Conservation (phyloP, 2,329 filamentous ascomycete genomes). For the Colletotrichum musicola region DNA sequence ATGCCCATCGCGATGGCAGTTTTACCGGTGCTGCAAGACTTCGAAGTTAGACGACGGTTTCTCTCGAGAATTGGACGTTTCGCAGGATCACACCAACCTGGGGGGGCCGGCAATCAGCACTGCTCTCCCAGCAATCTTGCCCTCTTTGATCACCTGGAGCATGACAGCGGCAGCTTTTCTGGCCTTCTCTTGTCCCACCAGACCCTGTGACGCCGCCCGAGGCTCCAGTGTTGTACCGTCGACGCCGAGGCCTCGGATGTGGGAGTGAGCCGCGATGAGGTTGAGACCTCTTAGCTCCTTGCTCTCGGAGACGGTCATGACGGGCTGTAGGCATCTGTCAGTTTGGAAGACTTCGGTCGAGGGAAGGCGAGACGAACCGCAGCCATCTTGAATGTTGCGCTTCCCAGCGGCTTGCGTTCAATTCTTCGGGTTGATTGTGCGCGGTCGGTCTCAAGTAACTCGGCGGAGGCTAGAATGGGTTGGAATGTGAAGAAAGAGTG, state of each 20-base stretch:
- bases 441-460: neutral
- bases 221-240: slow-evolving; percentile 93
- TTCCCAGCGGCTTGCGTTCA: neutral
- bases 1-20: slow-evolving; percentile 99
- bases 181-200: slow-evolving; percentile 96
- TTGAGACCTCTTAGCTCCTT: slow-evolving; percentile 97
- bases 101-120: slow-evolving; percentile 96
- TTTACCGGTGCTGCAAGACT: slow-evolving; percentile 84
- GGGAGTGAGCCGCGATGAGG: slow-evolving; percentile 97
- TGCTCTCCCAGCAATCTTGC: slow-evolving; percentile 96
- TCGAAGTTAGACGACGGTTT: slow-evolving; percentile 37
- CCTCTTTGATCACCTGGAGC: slow-evolving; percentile 98
- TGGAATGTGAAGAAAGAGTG: neutral
- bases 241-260: slow-evolving; percentile 95
- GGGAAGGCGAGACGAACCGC: slow-evolving; percentile 55
- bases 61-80: neutral
- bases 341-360: neutral
- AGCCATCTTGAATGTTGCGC: slow-evolving; percentile 58
- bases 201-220: slow-evolving; percentile 85
- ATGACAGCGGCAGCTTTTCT: slow-evolving; percentile 97
- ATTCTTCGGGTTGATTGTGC: neutral
- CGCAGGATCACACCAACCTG: slow-evolving; percentile 61
- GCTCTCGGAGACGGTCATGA: slow-evolving; percentile 88
- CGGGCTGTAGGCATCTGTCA: slow-evolving; percentile 56
- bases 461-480: neutral